Base-by-base conservation (phyloP, 2,329 filamentous ascomycete species). In the Diaporthe velutina region DNA sequence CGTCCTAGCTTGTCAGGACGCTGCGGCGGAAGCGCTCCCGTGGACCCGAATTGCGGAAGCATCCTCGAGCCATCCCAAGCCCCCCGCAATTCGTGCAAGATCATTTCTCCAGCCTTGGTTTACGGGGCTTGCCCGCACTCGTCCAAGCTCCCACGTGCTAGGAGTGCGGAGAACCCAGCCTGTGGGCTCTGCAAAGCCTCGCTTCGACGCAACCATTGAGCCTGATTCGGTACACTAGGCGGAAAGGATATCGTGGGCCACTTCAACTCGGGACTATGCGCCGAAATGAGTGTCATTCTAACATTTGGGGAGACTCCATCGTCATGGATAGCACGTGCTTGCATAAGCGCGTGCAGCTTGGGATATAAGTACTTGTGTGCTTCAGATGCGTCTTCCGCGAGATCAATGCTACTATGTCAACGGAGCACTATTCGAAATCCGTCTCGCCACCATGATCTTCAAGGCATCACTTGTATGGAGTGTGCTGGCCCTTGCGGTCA, bases 1-100 rank as follows among this genome's bases (percentile, higher is more conserved):
- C n/a, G 30, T 30, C 19, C 42, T 50, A 50, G 61, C 42, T 28
- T 35, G 1, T 28, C 40, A 60, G 8, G 35, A n/a, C 1, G 45
- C 15, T 17, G 52, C 52, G 57, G 42, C 61, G 70, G 73, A 70
- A 70, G 22, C 40, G 60, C 58, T 70, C 50, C 74, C 71, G 71
- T 42, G 4, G 25, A 58, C 38, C 71, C 71, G 71, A 38, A 25
- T 38, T 9, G 57, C 40, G 70, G 22, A 50, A 38, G 35, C 38
- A 70, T 25, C 30, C 48, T 40, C 45, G 55, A 57, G 25, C 45
- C 52, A 28, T 22, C n/a, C 28, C 25, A 25, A 28, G n/a, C 35
- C 25, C 40, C 40, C 28, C 33, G 42, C 74, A 60, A 75, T 74
- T 74, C 74, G 74, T 75, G 74, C 67, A 75, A 61, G 71, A 74